Conservation (phyloP, 306 rosid species). For the Castanea crenata region DNA sequence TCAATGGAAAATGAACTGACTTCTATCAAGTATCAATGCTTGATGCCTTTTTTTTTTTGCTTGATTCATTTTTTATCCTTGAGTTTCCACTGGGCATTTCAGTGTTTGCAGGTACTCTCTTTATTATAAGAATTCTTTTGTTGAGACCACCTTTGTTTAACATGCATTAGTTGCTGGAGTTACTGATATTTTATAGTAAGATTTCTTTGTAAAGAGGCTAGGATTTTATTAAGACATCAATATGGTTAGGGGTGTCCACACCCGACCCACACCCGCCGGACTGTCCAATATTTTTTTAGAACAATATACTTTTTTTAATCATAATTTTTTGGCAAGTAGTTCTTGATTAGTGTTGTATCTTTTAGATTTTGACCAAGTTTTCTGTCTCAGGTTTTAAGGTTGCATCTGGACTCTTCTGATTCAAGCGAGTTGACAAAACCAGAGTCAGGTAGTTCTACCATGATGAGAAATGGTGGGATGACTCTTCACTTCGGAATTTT, state of each 20-base stretch:
- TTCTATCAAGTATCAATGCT: background rate
- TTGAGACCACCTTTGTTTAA: background rate
- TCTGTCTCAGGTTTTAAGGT: constrained; percentile 62
- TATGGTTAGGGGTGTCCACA: background rate
- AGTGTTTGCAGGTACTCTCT: background rate
- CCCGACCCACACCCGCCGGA: too few species aligned
- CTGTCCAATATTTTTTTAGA: too few species aligned
- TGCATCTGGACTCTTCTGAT: constrained; percentile 67
- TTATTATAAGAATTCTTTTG: background rate
- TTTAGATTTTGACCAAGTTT: background rate
- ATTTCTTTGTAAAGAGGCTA: background rate
- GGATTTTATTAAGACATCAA: background rate
- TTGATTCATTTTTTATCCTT: background rate
- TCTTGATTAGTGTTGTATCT: background rate
- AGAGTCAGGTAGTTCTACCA: constrained; percentile 16
- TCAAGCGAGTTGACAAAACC: constrained; percentile 24
- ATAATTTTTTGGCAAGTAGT: background rate
- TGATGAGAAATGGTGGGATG: constrained; percentile 28
- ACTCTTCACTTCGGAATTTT: constrained; percentile 42
- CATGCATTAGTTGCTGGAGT: background rate
- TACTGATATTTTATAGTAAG: background rate
- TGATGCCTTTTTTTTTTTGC: background rate
- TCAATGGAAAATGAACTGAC: background rate
- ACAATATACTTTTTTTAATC: background rate
- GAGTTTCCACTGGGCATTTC: background rate